Evolutionary conservation across 352 stramenopile species (phyloP).

Genomic region (Phytophthora syringae): DNA sequence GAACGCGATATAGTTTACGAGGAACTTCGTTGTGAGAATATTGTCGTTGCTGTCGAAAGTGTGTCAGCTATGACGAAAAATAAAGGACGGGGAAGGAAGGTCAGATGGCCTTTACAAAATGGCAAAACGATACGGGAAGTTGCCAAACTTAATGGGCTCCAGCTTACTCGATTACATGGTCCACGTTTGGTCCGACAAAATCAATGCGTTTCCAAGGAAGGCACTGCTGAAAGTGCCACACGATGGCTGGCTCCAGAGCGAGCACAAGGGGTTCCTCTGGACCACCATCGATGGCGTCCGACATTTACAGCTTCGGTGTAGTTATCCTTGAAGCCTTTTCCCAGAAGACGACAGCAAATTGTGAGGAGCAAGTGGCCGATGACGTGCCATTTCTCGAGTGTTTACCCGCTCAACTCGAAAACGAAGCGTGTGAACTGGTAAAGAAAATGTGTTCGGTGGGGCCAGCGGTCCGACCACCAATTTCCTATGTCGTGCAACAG

Average conservation of each 20-base stretch:
- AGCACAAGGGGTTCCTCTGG: background rate
- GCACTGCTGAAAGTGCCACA: background rate
- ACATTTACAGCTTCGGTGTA: conserved; percentile 41
- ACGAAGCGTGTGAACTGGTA: conserved; percentile 21
- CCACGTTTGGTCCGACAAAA: background rate
- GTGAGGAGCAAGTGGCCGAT: background rate
- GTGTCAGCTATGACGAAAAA: background rate
- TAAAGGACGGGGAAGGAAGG: conserved; percentile 1
- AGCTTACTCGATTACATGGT: conserved; percentile 16
- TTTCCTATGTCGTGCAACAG: conserved; percentile 38
- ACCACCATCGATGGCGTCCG: conserved; percentile 29
- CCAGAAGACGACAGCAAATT: background rate
- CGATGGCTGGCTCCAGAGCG: conserved; percentile 25
- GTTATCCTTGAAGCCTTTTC: conserved; percentile 27
- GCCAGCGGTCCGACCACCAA: conserved; percentile 20
- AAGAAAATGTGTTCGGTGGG: conserved; percentile 34
- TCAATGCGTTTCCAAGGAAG: background rate
- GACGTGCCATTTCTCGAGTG: background rate
- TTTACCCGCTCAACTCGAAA: background rate
- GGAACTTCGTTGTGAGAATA: conserved; percentile 22
- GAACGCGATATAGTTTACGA: conserved; percentile 42
- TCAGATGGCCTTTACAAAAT: background rate
- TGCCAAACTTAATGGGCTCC: conserved; percentile 30
- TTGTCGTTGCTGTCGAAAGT: conserved; percentile 35
- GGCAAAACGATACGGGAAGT: conserved; percentile 12